Conservation (phyloP, 345 rosid genomes). For the Populus simonii region DNA sequence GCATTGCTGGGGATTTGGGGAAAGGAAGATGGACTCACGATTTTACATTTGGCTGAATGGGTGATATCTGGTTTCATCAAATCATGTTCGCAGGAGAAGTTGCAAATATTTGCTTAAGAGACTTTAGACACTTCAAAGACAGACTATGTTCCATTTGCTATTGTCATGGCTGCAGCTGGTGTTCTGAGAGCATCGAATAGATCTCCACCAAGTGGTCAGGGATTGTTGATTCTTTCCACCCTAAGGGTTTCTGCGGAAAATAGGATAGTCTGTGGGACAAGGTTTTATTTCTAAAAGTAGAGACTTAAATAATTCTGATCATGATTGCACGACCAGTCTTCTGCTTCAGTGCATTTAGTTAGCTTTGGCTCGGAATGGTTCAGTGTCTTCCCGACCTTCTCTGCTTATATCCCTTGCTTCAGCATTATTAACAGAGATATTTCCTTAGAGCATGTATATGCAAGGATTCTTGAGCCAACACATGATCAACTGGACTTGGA, state of each 20-base stretch:
- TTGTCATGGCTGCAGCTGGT: slow-evolving; percentile 75
- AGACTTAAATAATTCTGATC: slow-evolving; percentile 21
- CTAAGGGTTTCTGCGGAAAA: slow-evolving; percentile 59
- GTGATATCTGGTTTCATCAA: slow-evolving; percentile 56
- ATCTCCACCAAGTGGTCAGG: slow-evolving; percentile 35
- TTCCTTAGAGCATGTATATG: slow-evolving; percentile 52
- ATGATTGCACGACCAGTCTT: slow-evolving; percentile 33
- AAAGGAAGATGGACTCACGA: slow-evolving; percentile 61
- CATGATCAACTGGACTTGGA: slow-evolving; percentile 27
- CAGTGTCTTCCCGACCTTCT: slow-evolving; percentile 49
- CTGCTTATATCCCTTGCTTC: slow-evolving; percentile 61
- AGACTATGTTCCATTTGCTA: slow-evolving; percentile 45
- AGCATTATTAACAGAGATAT: slow-evolving; percentile 62
- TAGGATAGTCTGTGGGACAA: slow-evolving; percentile 41
- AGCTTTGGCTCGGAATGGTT: slow-evolving; percentile 75
- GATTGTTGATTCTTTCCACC: slow-evolving; percentile 38
- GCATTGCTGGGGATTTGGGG: slow-evolving; percentile 61
- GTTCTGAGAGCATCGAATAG: slow-evolving; percentile 60
- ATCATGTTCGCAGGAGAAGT: slow-evolving; percentile 40
- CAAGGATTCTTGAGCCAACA: slow-evolving; percentile 34
- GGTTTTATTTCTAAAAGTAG: slow-evolving; percentile 39
- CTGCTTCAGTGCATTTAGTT: slow-evolving; percentile 61
- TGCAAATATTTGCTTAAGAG: slow-evolving; percentile 37
- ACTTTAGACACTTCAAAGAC: slow-evolving; percentile 42
- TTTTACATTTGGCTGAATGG: slow-evolving; percentile 88